A percentile compares a stretch with the other conserved stretches of the same genome.
Conservation (phyloP, 1,284 basidiomycete species). For the Chondrostereum purpureum region DNA sequence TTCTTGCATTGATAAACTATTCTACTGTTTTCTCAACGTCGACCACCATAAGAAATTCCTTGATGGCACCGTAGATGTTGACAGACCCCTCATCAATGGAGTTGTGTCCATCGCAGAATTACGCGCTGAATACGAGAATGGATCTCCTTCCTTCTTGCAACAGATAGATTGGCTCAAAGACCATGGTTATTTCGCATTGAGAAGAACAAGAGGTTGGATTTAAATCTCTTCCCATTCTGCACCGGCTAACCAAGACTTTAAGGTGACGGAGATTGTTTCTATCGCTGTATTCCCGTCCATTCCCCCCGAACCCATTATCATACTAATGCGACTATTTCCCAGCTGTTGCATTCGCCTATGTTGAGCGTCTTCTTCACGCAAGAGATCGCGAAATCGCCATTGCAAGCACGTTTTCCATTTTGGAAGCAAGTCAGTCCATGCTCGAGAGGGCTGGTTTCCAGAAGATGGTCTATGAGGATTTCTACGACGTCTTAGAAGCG, state of each 20-base stretch:
- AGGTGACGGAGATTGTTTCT: slow-evolving; percentile 81
- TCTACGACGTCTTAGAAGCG: slow-evolving; percentile 42
- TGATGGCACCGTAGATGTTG: slow-evolving; percentile 37
- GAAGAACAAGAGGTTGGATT: slow-evolving; percentile 60
- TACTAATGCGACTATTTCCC: slow-evolving; percentile 25
- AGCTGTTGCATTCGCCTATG: slow-evolving; percentile 68
- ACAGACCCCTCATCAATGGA: slow-evolving; percentile 46
- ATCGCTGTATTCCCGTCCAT: slow-evolving; percentile 44
- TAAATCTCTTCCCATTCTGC: slow-evolving; percentile 24
- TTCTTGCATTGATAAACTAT: background rate
- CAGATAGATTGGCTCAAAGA: slow-evolving; percentile 60
- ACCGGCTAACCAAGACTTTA: background rate
- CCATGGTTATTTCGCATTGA: slow-evolving; percentile 55
- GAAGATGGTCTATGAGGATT: slow-evolving; percentile 53
- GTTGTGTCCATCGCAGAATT: slow-evolving; percentile 43
- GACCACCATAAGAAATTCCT: slow-evolving; percentile 34
- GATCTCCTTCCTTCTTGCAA: slow-evolving; percentile 48
- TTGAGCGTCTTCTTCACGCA: slow-evolving; percentile 49
- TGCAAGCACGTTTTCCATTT: slow-evolving; percentile 41
- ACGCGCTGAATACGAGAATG: slow-evolving; percentile 61
- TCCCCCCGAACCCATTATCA: background rate
- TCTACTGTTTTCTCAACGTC: background rate
- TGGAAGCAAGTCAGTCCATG: slow-evolving; percentile 45
- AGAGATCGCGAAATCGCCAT: slow-evolving; percentile 40
- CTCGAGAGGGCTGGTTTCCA: slow-evolving; percentile 65